Conservation (phyloP, 2,329 filamentous ascomycete species). For the Exophiala sideris region DNA sequence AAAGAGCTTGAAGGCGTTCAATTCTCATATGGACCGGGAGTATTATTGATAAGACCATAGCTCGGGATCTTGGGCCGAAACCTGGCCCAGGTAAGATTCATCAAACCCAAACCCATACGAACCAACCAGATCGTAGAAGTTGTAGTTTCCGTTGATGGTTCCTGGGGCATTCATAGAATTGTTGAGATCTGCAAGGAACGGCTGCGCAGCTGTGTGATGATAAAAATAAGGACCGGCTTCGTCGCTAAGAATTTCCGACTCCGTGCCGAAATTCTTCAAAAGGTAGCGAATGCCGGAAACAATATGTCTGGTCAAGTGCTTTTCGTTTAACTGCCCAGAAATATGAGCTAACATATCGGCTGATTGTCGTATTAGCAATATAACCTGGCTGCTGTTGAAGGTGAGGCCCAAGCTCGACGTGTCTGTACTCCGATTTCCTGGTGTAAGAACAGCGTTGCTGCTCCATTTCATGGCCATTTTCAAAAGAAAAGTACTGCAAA, state of each 20-base stretch:
- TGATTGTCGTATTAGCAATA: slow-evolving; percentile 36
- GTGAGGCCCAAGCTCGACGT: slow-evolving; percentile 42
- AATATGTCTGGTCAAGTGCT: slow-evolving; percentile 42
- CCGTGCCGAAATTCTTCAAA: slow-evolving; percentile 3
- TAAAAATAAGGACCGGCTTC: background rate
- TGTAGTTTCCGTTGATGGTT: slow-evolving; percentile 1
- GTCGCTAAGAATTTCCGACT: background rate
- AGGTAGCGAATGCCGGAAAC: slow-evolving; percentile 35
- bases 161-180: background rate
- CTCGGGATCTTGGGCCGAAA: background rate
- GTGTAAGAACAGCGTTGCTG: background rate
- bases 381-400: slow-evolving; percentile 36
- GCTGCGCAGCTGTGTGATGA: background rate
- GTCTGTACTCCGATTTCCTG: slow-evolving; percentile 18
- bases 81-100: slow-evolving; percentile 2
- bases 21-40: too few species aligned
- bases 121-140: slow-evolving; percentile 2
- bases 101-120: slow-evolving; percentile 3
- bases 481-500: slow-evolving; percentile 42
- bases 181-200: background rate
- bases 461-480: slow-evolving; percentile 44
- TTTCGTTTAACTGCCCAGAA: slow-evolving; percentile 36
- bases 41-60: background rate
- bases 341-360: slow-evolving; percentile 41
- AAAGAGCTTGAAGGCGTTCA: too few species aligned